Conservation (phyloP, 202 grass and related monocot genomes). For the Panicum hallii region DNA sequence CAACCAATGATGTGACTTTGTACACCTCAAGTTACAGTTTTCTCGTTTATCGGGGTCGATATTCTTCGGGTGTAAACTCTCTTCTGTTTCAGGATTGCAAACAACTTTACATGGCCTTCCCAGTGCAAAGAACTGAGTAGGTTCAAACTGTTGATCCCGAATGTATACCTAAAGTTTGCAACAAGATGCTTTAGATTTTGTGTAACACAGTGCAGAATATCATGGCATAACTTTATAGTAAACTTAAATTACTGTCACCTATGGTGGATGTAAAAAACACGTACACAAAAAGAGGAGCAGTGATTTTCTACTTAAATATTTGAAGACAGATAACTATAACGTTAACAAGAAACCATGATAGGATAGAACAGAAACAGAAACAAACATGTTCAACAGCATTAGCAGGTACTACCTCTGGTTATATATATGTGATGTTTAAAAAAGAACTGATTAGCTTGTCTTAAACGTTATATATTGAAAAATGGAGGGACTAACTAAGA, state of each 20-base stretch:
- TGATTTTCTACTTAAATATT: constrained; percentile 21
- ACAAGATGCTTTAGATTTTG: constrained; percentile 20
- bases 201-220: constrained; percentile 18
- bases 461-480: background rate
- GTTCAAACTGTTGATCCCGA: constrained; percentile 80
- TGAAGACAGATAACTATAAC: constrained; percentile 19
- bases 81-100: constrained; percentile 69
- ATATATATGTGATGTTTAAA: background rate
- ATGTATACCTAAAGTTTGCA: constrained; percentile 78
- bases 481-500: constrained; percentile 4
- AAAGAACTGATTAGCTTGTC: background rate
- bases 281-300: constrained; percentile 10
- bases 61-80: constrained; percentile 61
- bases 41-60: constrained; percentile 55
- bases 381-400: background rate
- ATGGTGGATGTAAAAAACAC: constrained; percentile 10
- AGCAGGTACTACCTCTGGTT: background rate
- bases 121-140: constrained; percentile 79
- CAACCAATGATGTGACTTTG: constrained; percentile 87
- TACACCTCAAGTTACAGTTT: constrained; percentile 66
- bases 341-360: constrained; percentile 21
- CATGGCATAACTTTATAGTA: constrained; percentile 18
- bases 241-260: constrained; percentile 16
- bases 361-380: constrained; percentile 27
- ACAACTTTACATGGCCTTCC: constrained; percentile 83